Evolutionary conservation across 2,329 filamentous ascomycete genomes (phyloP).

Genomic region (Colletotrichum tofieldiae): DNA sequence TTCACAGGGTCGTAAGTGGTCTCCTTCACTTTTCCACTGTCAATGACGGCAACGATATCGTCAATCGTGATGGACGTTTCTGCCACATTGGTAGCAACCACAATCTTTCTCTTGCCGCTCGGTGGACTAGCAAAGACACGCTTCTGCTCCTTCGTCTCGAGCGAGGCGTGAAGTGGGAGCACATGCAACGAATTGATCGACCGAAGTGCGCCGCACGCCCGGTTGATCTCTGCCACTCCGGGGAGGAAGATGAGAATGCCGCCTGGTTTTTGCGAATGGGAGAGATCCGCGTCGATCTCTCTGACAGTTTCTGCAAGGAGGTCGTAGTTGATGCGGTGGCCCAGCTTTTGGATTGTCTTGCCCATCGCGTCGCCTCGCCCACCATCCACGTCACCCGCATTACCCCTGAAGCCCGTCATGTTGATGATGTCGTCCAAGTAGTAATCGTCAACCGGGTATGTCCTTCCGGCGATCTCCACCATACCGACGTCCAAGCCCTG

Average conservation of each 20-base stretch:
- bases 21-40: conserved; percentile 96
- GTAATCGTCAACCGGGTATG: conserved; percentile 90
- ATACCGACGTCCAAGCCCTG: conserved; percentile 79
- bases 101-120: conserved; percentile 87
- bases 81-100: conserved; percentile 96
- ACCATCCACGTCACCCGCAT: conserved; percentile 63
- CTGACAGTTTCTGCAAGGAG: conserved; percentile 85
- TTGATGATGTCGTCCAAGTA: conserved; percentile 91
- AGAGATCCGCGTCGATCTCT: conserved; percentile 84
- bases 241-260: conserved; percentile 97
- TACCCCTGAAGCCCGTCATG: conserved; percentile 79
- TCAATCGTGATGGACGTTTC: conserved; percentile 99
- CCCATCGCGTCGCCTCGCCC: conserved; percentile 71
- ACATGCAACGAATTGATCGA: conserved; percentile 78
- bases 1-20: conserved; percentile 93
- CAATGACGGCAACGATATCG: conserved; percentile 95
- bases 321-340: conserved; percentile 92
- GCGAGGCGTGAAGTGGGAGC: conserved; percentile 90
- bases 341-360: conserved; percentile 79
- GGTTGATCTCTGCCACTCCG: conserved; percentile 91
- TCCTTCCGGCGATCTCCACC: conserved; percentile 90
- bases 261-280: conserved; percentile 76
- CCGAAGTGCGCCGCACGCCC: conserved; percentile 79
- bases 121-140: conserved; percentile 86
- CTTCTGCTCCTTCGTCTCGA: conserved; percentile 90